A percentile compares a stretch with the other conserved stretches of the same genome.
These are phyloP conservation scores for Exophiala bonariae DNA, from an alignment of 2,329 filamentous ascomycete species.

Conservation along the genomic window DNA sequence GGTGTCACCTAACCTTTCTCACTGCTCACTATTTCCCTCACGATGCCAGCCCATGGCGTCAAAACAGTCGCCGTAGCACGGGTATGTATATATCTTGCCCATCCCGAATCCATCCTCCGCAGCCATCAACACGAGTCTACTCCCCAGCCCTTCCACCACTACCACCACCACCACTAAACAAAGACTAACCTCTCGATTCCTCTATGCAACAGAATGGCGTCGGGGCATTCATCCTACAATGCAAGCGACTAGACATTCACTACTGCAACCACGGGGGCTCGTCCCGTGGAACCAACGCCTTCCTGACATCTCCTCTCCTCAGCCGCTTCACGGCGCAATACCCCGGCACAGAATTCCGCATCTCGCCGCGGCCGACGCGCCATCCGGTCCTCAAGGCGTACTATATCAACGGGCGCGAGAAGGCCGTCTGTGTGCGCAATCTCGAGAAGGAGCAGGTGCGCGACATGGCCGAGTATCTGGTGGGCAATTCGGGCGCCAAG, in stretches of 20 bases:
- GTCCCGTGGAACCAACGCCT: slow-evolving; percentile 89
- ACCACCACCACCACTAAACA: too few relatives aligned
- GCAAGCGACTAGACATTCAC: slow-evolving; percentile 91
- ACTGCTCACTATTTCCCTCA: slow-evolving; percentile 1
- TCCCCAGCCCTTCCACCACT: too few relatives aligned
- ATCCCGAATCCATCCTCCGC: neutral
- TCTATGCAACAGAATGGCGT: slow-evolving; percentile 74
- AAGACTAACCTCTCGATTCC: neutral
- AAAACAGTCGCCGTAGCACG: slow-evolving; percentile 56
- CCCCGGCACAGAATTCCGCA: slow-evolving; percentile 85
- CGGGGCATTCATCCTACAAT: slow-evolving; percentile 94
- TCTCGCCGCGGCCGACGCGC: slow-evolving; percentile 84
- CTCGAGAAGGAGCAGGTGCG: slow-evolving; percentile 77
- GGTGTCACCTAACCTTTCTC: too few relatives aligned
- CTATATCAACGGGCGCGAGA: slow-evolving; percentile 88
- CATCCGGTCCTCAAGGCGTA: slow-evolving; percentile 86
- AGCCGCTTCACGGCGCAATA: slow-evolving; percentile 76
- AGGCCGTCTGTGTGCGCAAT: slow-evolving; percentile 86
- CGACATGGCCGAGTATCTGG: slow-evolving; percentile 64
- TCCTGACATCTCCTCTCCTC: slow-evolving; percentile 49
- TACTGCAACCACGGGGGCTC: slow-evolving; percentile 97
- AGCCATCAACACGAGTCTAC: too few relatives aligned
- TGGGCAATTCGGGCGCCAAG: slow-evolving; percentile 50
- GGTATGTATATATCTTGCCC: slow-evolving; percentile 40
- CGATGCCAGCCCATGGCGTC: slow-evolving; percentile 49